Evolutionary conservation across 2,329 filamentous ascomycete species (phyloP).

Genomic region (Aspergillus amoenus): DNA sequence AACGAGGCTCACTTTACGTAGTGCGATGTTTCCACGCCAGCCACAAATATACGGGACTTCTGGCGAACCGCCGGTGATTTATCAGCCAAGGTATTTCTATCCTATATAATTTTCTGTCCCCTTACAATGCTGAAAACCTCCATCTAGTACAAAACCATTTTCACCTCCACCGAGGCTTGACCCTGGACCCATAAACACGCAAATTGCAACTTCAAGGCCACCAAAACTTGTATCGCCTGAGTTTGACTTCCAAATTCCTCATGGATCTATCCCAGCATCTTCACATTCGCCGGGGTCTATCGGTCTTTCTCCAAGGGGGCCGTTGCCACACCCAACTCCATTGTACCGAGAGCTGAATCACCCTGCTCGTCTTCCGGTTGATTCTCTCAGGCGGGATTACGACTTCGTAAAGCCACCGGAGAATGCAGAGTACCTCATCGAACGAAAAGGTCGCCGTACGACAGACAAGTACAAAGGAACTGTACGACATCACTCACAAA

Average conservation of each 20-base stretch:
- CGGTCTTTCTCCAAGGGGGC: conserved; percentile 33
- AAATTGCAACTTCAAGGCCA: conserved; percentile 21
- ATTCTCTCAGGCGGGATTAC: conserved; percentile 33
- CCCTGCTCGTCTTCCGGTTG: conserved; percentile 29
- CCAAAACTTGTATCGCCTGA: conserved; percentile 26
- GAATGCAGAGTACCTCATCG: conserved; percentile 36
- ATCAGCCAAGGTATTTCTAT: conserved; percentile 38
- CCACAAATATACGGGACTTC: conserved; percentile 30
- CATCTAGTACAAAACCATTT: conserved; percentile 32
- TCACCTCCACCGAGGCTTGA: conserved; percentile 27
- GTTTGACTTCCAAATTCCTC: conserved; percentile 32
- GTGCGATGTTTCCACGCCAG: conserved; percentile 30
- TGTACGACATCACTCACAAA: conserved; percentile 50
- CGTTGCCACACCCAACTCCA: conserved; percentile 27
- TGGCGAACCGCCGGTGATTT: conserved; percentile 30
- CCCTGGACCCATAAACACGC: conserved; percentile 29
- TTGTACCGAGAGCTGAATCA: conserved; percentile 37
- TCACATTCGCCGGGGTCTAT: conserved; percentile 28
- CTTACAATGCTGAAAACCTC: conserved; percentile 18
- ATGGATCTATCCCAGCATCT: conserved; percentile 28
- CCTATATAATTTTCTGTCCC: conserved; percentile 1
- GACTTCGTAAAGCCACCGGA: conserved; percentile 34
- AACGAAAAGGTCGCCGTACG: conserved; percentile 34
- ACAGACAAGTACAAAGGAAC: conserved; percentile 32
- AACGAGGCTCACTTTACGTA: conserved; percentile 26